These are phyloP conservation scores for Gliomastix tumulicola DNA, from an alignment of 2,329 filamentous ascomycete genomes.

Conservation along the genomic window DNA sequence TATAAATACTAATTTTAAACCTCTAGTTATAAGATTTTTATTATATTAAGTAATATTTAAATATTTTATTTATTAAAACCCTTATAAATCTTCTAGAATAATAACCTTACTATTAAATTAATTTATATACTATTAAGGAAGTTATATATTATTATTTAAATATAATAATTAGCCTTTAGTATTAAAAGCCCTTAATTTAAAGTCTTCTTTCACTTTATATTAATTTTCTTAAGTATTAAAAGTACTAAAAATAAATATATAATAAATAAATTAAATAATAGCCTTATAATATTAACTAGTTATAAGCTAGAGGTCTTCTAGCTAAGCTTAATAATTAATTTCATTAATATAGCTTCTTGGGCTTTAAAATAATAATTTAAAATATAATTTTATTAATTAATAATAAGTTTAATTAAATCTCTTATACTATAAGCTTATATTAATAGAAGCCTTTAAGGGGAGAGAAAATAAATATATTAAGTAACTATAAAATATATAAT, in stretches of 20 bases:
- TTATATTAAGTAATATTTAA: constrained; percentile 1
- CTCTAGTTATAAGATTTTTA: not conserved
- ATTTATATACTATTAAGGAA: not conserved
- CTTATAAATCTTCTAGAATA: not conserved
- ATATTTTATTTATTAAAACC: not conserved
- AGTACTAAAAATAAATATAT: constrained; percentile 1
- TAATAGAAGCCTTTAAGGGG: not conserved
- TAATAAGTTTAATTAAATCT: not conserved
- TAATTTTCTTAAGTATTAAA: not conserved
- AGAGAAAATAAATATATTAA: constrained; percentile 2
- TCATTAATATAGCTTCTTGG: not conserved
- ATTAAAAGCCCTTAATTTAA: constrained; percentile 1
- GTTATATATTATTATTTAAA: not conserved
- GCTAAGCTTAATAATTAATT: constrained; percentile 1
- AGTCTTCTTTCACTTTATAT: not conserved
- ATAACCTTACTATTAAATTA: not conserved
- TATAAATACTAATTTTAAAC: too few relatives aligned
- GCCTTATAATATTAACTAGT: not conserved
- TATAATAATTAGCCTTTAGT: not conserved
- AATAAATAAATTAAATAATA: constrained; percentile 1
- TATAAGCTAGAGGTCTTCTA: constrained; percentile 1
- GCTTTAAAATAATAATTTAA: constrained; percentile 1
- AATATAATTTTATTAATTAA: not conserved
- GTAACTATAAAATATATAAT: constrained; percentile 1
- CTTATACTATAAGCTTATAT: constrained; percentile 2